Evolutionary conservation across 139 green algal species (phyloP), one percentile per base, ranked within the genome.

Genomic region (Chlamydomonas eustigma): DNA sequence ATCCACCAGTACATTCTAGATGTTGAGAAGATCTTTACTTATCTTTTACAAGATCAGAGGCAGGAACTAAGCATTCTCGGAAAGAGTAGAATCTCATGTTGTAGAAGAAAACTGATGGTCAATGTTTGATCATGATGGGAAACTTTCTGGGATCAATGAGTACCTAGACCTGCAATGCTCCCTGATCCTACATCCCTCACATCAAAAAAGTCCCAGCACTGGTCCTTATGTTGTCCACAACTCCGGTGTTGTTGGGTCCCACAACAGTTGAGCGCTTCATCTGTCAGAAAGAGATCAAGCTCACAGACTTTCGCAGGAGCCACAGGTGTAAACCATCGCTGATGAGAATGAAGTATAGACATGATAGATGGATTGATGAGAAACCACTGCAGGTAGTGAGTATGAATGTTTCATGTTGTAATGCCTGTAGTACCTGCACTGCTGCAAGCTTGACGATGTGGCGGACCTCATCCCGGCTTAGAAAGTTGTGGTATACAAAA

Each of bases 261-360:
- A 96, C 91, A n/a, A 97, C 92, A 31, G 87, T 94, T 3, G 88
- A 94, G 32, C 88, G 83, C 76, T 90, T 88, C 92, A 96, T 92
- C 86, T 94, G 87, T 52, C 52, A 66, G 31, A 18, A 12, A 58
- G 44, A 18, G n/a, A 24, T 5, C 32, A 30, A 51, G 50, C 50
- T 28, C 22, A 63, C 50, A 63, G 50, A 63, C 18, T 63, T 24
- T 28, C 22, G 50, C 22, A 18, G 22, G 22, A 28, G 50, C 50
- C n/a, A n/a, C n/a, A n/a, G n/a, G n/a, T n/a, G n/a, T n/a, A n/a
- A n/a, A n/a, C n/a, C n/a, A n/a, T n/a, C n/a, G n/a, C n/a, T n/a
- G 12, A 18, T 22, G 18, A 35, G 63, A n/a, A 71, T 18, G 24
- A n/a, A n/a, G 25, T 71, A 71, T 71, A 71, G 32, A 22, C 24